Conservation (phyloP, 345 rosid genomes). For the Rhodamnia argentea region DNA sequence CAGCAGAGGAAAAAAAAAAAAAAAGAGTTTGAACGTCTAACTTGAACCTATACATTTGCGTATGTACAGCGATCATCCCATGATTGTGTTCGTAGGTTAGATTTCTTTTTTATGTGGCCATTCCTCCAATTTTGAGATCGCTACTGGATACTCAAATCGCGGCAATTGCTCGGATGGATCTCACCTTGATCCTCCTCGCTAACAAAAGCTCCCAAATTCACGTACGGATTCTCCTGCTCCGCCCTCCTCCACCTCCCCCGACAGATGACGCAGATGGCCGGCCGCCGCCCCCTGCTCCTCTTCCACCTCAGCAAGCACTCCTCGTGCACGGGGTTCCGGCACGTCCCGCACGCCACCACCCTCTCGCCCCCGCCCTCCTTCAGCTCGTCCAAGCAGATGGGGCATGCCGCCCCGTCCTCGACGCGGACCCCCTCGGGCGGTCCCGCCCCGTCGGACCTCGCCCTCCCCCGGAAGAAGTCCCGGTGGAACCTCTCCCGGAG, state of each 20-base stretch:
- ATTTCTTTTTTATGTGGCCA: too few relatives aligned
- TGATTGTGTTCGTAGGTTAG: not conserved
- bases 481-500: constrained; percentile 60
- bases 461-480: constrained; percentile 23
- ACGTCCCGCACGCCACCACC: constrained; percentile 49
- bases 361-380: constrained; percentile 6
- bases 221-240: constrained; percentile 16
- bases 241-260: constrained; percentile 64
- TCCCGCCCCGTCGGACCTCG: not conserved
- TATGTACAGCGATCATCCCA: not conserved
- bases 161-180: not conserved
- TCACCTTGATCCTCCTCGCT: constrained; percentile 12
- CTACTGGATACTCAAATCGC: not conserved
- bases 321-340: constrained; percentile 67
- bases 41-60: not conserved
- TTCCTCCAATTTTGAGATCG: not conserved
- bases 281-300: constrained; percentile 60
- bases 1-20: not conserved
- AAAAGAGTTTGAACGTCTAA: not conserved
- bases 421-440: not conserved
- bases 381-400: constrained; percentile 71
- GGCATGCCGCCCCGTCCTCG: constrained; percentile 44
- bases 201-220: constrained; percentile 62
- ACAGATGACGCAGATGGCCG: constrained; percentile 62
- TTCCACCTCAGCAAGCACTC: constrained; percentile 76